Conservation (phyloP, 169 alveolate genomes). For the Cryptosporidium muris region DNA sequence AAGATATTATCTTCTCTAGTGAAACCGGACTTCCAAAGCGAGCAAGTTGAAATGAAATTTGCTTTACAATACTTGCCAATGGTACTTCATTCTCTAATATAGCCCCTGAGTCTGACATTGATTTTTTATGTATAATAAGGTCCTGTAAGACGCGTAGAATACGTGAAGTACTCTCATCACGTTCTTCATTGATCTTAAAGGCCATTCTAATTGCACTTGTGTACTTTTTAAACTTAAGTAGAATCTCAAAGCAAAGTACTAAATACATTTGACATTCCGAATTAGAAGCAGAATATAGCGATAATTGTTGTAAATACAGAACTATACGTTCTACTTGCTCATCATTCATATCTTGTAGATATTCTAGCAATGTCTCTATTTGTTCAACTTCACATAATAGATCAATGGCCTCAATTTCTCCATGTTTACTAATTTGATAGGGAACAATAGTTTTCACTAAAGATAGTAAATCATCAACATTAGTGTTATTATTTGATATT, state of each 20-base stretch:
- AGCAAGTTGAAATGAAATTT: slow-evolving; percentile 62
- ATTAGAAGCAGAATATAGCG: slow-evolving; percentile 78
- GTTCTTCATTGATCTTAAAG: slow-evolving; percentile 22
- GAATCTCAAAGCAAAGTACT: slow-evolving; percentile 73
- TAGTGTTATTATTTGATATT: slow-evolving; percentile 41
- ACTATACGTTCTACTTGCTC: slow-evolving; percentile 78
- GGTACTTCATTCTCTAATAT: background rate
- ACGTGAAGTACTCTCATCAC: slow-evolving; percentile 10
- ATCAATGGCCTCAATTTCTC: slow-evolving; percentile 86
- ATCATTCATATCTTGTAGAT: slow-evolving; percentile 75
- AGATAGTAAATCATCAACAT: slow-evolving; percentile 69
- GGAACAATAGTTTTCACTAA: slow-evolving; percentile 83
- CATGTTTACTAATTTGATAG: slow-evolving; percentile 83
- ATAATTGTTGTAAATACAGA: slow-evolving; percentile 76
- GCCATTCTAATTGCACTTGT: slow-evolving; percentile 58
- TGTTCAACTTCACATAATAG: slow-evolving; percentile 84
- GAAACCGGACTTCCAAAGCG: slow-evolving; percentile 30
- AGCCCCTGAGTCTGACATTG: too few species aligned
- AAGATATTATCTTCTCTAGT: slow-evolving; percentile 61
- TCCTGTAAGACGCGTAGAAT: too few species aligned
- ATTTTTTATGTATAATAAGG: too few species aligned
- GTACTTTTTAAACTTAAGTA: slow-evolving; percentile 51
- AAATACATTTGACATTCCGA: slow-evolving; percentile 74
- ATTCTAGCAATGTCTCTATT: slow-evolving; percentile 76
- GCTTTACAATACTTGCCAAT: slow-evolving; percentile 71